A percentile compares a stretch with the other conserved stretches of the same genome.
Evolutionary conservation across 2,329 filamentous ascomycete genomes (phyloP).

Genomic region (Cryphonectria parasitica): DNA sequence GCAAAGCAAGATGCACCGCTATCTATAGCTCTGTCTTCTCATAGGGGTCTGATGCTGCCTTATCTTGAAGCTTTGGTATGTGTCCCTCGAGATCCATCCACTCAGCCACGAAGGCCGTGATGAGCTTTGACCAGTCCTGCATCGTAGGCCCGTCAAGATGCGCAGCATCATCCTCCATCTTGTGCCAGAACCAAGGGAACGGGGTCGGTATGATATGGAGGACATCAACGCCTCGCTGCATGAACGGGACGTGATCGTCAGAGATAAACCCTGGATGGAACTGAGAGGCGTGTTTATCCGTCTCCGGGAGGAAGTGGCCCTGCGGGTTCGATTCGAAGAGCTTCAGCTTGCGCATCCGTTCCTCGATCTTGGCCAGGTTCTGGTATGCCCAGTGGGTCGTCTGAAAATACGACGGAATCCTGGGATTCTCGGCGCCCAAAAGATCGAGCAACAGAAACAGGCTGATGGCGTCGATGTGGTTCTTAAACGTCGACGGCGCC

Average conservation of each 20-base stretch:
- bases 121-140: conserved; percentile 75
- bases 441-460: conserved; percentile 91
- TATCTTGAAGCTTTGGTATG: conserved; percentile 13
- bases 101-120: conserved; percentile 75
- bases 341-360: conserved; percentile 68
- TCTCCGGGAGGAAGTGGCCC: conserved; percentile 35
- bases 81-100: conserved; percentile 65
- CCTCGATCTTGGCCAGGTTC: conserved; percentile 73
- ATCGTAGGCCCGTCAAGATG: conserved; percentile 73
- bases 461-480: conserved; percentile 71
- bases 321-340: conserved; percentile 62
- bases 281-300: conserved; percentile 44
- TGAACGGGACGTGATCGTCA: conserved; percentile 81
- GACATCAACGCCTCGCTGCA: conserved; percentile 73
- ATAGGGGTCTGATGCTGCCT: conserved; percentile 13
- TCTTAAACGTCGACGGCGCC: conserved; percentile 70
- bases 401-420: conserved; percentile 82
- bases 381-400: conserved; percentile 94
- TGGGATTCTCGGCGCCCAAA: conserved; percentile 70
- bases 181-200: conserved; percentile 76
- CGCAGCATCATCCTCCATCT: conserved; percentile 69
- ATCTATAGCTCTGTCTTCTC: conserved; percentile 25
- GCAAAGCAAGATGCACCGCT: neutral
- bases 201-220: conserved; percentile 75
- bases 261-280: conserved; percentile 50